These are phyloP conservation scores for Geotrichum phurueaensis DNA, from an alignment of 1,139 yeast genomes.

Conservation along the genomic window DNA sequence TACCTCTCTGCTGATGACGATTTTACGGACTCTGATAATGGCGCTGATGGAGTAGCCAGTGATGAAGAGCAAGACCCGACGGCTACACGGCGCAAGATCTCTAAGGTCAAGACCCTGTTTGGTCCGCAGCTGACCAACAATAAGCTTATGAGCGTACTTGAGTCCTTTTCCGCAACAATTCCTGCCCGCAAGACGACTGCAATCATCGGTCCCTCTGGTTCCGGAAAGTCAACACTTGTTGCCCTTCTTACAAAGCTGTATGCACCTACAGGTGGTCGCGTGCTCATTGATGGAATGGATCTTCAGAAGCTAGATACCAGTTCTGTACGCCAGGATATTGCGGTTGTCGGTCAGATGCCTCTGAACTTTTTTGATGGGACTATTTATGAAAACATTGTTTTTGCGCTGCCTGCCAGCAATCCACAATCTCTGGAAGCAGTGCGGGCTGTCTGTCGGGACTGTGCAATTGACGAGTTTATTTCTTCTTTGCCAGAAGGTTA, in stretches of 20 bases:
- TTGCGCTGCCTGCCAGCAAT: conserved; percentile 37
- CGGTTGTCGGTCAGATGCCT: conserved; percentile 85
- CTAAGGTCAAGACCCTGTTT: conserved; percentile 23
- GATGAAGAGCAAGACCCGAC: neutral
- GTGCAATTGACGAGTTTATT: conserved; percentile 36
- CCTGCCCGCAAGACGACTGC: conserved; percentile 67
- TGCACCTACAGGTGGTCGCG: conserved; percentile 50
- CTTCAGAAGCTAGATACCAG: conserved; percentile 55
- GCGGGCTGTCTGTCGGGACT: conserved; percentile 27
- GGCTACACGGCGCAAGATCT: conserved; percentile 12
- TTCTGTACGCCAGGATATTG: conserved; percentile 58
- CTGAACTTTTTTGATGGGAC: conserved; percentile 65
- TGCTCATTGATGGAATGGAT: conserved; percentile 56
- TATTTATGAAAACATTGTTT: conserved; percentile 65
- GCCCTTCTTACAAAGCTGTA: conserved; percentile 62
- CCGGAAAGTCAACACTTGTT: conserved; percentile 82
- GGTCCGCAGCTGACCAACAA: conserved; percentile 5
- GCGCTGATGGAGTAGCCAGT: neutral
- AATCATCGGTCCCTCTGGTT: conserved; percentile 84
- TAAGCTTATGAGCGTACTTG: conserved; percentile 19
- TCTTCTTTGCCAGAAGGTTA: conserved; percentile 32
- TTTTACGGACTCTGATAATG: neutral
- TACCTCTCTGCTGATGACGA: conserved; percentile 7
- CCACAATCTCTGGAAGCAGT: conserved; percentile 36
- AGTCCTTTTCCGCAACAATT: conserved; percentile 40